Percentiles rank a stretch among this genome's conserved stretches.
These are phyloP conservation scores for Arthrobotrys sinensis DNA, from an alignment of 2,329 filamentous ascomycete genomes.

Conservation along the genomic window DNA sequence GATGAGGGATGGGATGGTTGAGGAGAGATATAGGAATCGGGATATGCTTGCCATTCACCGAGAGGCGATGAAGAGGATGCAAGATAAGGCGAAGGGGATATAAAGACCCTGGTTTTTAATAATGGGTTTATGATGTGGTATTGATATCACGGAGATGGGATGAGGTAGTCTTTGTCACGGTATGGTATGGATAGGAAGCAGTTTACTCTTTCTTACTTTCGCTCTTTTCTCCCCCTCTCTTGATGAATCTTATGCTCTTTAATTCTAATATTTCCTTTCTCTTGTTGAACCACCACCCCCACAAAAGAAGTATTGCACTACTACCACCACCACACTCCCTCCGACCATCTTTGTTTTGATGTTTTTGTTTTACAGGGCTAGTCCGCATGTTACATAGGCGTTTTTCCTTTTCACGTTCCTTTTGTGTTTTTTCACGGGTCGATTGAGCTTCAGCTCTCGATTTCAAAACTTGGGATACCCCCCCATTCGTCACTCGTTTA, in stretches of 20 bases:
- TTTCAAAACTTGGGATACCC: conserved; percentile 1
- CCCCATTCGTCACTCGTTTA: conserved; percentile 26
- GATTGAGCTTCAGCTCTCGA: conserved; percentile 31
- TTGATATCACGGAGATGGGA: conserved; percentile 38
- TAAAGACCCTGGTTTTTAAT: conserved; percentile 23
- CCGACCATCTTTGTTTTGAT: conserved; percentile 17
- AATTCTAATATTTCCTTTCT: conserved; percentile 31
- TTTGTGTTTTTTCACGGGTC: conserved; percentile 17
- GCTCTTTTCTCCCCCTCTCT: conserved; percentile 4
- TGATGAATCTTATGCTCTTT: conserved; percentile 41
- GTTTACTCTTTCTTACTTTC: conserved; percentile 20
- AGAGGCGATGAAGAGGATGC: conserved; percentile 85
- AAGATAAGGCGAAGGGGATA: conserved; percentile 72
- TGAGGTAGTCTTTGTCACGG: conserved; percentile 32
- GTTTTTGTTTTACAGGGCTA: conserved; percentile 40
- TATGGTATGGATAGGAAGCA: conserved; percentile 46
- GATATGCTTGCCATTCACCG: conserved; percentile 83
- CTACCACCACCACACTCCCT: not conserved
- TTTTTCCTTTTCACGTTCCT: conserved; percentile 32
- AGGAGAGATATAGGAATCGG: conserved; percentile 82
- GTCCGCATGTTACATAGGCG: conserved; percentile 58
- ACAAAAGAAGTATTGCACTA: conserved; percentile 35
- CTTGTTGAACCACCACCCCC: conserved; percentile 2
- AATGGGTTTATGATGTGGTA: conserved; percentile 11
- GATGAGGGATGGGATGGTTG: conserved; percentile 76